Evolutionary conservation across 2,329 filamentous ascomycete genomes (phyloP).

Genomic region (Paraphoma chrysanthemicola): DNA sequence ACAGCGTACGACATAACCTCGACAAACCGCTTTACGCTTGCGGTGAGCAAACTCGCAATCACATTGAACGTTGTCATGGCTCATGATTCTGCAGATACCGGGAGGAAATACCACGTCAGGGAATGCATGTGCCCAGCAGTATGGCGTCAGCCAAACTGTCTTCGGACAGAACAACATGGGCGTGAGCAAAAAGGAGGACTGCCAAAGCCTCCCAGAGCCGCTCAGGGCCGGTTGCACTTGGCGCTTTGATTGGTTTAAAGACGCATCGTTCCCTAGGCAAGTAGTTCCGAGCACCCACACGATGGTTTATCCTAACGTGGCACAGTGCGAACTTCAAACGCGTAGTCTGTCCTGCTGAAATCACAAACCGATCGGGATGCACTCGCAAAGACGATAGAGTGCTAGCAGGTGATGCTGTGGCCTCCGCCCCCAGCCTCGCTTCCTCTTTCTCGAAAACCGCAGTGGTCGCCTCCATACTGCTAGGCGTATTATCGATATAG

Average conservation of each 20-base stretch:
- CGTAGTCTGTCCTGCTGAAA: conserved; percentile 41
- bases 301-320: conserved; percentile 22
- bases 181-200: conserved; percentile 38
- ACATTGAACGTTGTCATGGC: conserved; percentile 2
- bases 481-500: conserved; percentile 36
- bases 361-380: conserved; percentile 45
- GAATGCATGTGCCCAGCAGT: conserved; percentile 43
- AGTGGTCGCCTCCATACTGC: conserved; percentile 23
- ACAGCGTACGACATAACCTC: conserved; percentile 55
- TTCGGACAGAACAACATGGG: conserved; percentile 40
- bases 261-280: conserved; percentile 43
- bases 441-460: conserved; percentile 17
- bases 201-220: conserved; percentile 40
- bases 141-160: conserved; percentile 38
- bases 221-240: conserved; percentile 38
- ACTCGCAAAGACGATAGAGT: conserved; percentile 40
- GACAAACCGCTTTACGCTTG: conserved; percentile 44
- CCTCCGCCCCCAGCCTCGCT: conserved; percentile 21
- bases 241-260: conserved; percentile 47
- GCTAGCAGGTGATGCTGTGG: conserved; percentile 18
- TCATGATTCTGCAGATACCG: conserved; percentile 35
- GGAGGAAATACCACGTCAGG: conserved; percentile 45
- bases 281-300: conserved; percentile 10
- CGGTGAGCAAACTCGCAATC: conserved; percentile 26
- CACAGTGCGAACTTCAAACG: conserved; percentile 47